Evolutionary conservation across 2,329 filamentous ascomycete species (phyloP).

Genomic region (Microdochium bolleyi): DNA sequence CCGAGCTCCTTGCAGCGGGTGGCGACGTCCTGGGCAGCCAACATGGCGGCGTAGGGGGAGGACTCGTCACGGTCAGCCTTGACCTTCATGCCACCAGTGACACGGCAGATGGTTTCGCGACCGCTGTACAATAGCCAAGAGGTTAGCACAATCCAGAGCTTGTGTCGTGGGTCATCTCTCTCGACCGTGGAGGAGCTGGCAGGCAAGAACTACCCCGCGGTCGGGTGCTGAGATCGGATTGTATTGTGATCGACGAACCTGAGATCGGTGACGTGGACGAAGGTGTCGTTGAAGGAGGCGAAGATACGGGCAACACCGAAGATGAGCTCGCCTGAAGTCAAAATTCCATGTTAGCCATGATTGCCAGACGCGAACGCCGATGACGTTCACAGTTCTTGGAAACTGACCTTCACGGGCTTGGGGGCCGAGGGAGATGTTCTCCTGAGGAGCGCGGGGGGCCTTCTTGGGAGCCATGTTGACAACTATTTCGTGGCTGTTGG

Average conservation of each 20-base stretch:
- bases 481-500: conserved; percentile 19
- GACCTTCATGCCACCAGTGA: conserved; percentile 99
- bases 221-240: neutral
- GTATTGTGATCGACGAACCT: conserved; percentile 49
- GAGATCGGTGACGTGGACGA: conserved; percentile 99
- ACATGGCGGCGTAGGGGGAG: conserved; percentile 99
- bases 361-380: conserved; percentile 6
- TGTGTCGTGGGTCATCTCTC: neutral
- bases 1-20: conserved; percentile 67
- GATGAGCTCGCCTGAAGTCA: conserved; percentile 74
- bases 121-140: conserved; percentile 68
- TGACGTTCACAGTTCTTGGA: conserved; percentile 25
- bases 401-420: conserved; percentile 86
- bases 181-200: neutral
- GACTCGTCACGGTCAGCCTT: conserved; percentile 99
- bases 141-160: conserved; percentile 42
- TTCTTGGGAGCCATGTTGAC: conserved; percentile 91
- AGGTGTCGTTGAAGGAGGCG: conserved; percentile 88
- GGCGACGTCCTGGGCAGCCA: conserved; percentile 98
- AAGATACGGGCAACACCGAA: conserved; percentile 98
- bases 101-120: conserved; percentile 99
- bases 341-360: conserved; percentile 11
- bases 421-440: conserved; percentile 98
- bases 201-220: neutral
- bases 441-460: conserved; percentile 73